These are phyloP conservation scores for Globisporangium solare DNA, from an alignment of 352 stramenopile genomes.

Conservation along the genomic window DNA sequence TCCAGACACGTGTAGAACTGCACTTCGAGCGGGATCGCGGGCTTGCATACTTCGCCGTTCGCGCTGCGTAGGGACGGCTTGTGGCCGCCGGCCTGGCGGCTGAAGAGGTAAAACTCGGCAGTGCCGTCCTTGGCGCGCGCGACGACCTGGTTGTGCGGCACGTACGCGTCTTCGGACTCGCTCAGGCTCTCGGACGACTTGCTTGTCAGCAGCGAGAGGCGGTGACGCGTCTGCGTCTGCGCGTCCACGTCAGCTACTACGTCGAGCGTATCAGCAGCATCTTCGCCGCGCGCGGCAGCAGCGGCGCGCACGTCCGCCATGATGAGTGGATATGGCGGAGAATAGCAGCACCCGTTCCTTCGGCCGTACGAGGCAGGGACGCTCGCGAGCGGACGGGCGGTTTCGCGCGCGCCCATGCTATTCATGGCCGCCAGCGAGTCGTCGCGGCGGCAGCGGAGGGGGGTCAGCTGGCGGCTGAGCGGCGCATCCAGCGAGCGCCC, in stretches of 20 bases:
- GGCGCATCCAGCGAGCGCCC: too few species aligned
- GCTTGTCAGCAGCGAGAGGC: constrained; percentile 9
- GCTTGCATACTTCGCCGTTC: constrained; percentile 70
- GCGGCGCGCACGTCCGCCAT: neutral
- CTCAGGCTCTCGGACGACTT: constrained; percentile 12
- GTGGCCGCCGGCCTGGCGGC: constrained; percentile 75
- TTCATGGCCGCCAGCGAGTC: too few species aligned
- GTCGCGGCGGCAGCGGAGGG: too few species aligned
- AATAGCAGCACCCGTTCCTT: too few species aligned
- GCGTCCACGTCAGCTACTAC: too few species aligned
- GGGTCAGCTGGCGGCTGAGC: too few species aligned
- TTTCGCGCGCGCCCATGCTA: too few species aligned
- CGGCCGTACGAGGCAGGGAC: too few species aligned
- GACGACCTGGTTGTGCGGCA: constrained; percentile 49
- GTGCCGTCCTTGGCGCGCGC: constrained; percentile 58
- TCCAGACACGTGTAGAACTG: constrained; percentile 69
- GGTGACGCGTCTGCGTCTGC: neutral
- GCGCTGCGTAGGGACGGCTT: constrained; percentile 66
- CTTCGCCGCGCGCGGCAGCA: too few species aligned
- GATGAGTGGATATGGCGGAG: neutral
- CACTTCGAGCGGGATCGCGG: constrained; percentile 63
- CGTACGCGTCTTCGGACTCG: constrained; percentile 11
- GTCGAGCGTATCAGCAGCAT: neutral
- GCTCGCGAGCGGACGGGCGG: too few species aligned
- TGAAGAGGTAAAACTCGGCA: constrained; percentile 73